Evolutionary conservation across 768 basidiomycete species (phyloP).

Genomic region (Suillus americanus): DNA sequence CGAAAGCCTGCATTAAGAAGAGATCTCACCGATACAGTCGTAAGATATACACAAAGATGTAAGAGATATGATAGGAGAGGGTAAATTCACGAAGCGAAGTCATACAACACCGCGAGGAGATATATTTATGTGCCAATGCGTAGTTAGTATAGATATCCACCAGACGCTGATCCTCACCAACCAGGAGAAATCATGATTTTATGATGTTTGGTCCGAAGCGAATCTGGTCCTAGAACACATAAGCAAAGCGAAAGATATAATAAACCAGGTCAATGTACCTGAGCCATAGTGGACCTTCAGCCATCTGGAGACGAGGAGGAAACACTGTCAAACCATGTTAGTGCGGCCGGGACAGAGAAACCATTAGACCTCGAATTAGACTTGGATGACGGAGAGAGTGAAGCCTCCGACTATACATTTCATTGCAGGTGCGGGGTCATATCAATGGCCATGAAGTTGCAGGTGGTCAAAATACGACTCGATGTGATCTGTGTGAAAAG

Average conservation of each 20-base stretch:
- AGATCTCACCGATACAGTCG: slow-evolving; percentile 40
- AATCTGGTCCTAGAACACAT: slow-evolving; percentile 66
- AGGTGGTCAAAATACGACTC: no score
- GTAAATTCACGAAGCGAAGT: slow-evolving; percentile 50
- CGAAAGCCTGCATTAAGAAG: background rate
- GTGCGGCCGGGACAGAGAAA: no score
- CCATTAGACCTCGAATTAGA: no score
- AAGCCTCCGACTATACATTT: no score
- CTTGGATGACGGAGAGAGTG: no score
- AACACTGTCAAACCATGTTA: no score
- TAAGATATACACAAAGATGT: slow-evolving; percentile 1
- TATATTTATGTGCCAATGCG: slow-evolving; percentile 62
- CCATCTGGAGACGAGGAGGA: no score
- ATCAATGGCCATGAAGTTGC: no score
- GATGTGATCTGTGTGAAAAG: no score
- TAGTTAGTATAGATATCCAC: background rate
- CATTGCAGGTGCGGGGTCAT: no score
- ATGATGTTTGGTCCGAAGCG: slow-evolving; percentile 86
- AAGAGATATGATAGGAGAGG: background rate
- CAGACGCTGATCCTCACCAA: slow-evolving; percentile 33
- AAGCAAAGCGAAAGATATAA: background rate
- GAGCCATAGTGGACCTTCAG: no score
- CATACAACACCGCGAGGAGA: slow-evolving; percentile 81
- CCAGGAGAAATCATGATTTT: slow-evolving; percentile 95
- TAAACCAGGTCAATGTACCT: no score